Conservation (phyloP, 2,329 filamentous ascomycete species). For the Pseudogymnoascus sp. region DNA sequence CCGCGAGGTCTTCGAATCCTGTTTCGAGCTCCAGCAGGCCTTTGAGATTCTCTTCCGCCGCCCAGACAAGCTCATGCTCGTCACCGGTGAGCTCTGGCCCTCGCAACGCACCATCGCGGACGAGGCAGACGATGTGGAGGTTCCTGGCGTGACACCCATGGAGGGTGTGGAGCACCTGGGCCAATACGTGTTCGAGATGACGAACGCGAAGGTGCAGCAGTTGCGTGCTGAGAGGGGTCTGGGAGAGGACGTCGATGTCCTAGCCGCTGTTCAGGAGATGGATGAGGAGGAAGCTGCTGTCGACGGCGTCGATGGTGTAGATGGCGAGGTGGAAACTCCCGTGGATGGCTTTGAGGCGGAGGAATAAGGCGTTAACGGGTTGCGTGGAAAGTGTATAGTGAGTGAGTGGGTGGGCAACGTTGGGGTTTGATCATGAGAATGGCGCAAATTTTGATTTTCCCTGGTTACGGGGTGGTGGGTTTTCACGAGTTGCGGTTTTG, state of each 20-base stretch:
- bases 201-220: constrained; percentile 40
- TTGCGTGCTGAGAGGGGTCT: neutral
- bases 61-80: constrained; percentile 73
- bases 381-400: neutral
- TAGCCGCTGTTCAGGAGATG: neutral
- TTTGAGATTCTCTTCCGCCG: constrained; percentile 71
- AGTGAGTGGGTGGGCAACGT: neutral
- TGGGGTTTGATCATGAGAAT: constrained; percentile 4
- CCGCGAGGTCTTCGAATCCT: constrained; percentile 78
- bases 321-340: neutral
- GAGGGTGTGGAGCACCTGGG: constrained; percentile 89
- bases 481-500: neutral
- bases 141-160: constrained; percentile 63
- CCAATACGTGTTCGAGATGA: constrained; percentile 97
- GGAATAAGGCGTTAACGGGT: neutral
- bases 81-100: constrained; percentile 82
- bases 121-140: constrained; percentile 39
- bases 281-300: neutral
- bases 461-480: constrained; percentile 1
- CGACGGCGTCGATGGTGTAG: neutral
- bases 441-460: neutral
- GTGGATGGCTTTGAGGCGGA: constrained; percentile 3
- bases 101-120: constrained; percentile 45
- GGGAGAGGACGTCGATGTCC: neutral
- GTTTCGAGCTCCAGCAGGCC: constrained; percentile 78